These are phyloP conservation scores for Haplosporangium sp. DNA, from an alignment of 371 early-diverging fungal genomes.

Conservation along the genomic window DNA sequence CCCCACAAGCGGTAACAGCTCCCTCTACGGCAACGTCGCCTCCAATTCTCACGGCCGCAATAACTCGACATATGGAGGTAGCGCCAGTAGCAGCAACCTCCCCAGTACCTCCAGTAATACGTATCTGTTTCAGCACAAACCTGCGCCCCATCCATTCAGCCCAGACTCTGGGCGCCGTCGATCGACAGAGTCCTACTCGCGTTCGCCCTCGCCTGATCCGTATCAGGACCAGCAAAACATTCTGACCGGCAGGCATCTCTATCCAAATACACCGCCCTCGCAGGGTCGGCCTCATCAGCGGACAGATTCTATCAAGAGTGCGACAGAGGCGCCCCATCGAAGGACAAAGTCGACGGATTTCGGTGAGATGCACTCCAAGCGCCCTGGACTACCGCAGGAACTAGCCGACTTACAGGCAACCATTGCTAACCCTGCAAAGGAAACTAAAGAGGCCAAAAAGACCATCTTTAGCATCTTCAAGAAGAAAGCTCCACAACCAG, in stretches of 20 bases:
- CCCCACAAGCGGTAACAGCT: constrained; percentile 4
- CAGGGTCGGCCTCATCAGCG: constrained; percentile 14
- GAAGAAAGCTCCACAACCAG: constrained; percentile 25
- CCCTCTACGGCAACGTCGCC: constrained; percentile 8
- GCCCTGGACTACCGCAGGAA: constrained; percentile 32
- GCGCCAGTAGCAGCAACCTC: constrained; percentile 11
- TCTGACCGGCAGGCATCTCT: constrained; percentile 15
- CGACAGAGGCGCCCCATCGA: constrained; percentile 26
- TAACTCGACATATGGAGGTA: constrained; percentile 11
- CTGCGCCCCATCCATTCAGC: constrained; percentile 35
- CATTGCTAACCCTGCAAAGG: constrained; percentile 35
- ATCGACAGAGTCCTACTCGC: constrained; percentile 41
- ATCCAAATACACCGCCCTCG: constrained; percentile 21
- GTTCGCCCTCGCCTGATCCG: constrained; percentile 38
- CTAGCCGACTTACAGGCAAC: constrained; percentile 17
- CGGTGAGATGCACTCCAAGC: constrained; percentile 40
- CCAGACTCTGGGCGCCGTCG: constrained; percentile 34
- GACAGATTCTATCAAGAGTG: constrained; percentile 16
- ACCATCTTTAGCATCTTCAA: constrained; percentile 35
- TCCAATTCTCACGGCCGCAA: constrained; percentile 9
- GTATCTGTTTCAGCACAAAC: constrained; percentile 17
- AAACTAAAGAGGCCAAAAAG: constrained; percentile 46
- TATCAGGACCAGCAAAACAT: constrained; percentile 9
- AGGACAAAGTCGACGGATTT: constrained; percentile 50
- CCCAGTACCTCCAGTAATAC: too few relatives aligned